Evolutionary conservation across 129 eudicot species (phyloP).

Genomic region (Saussurea involucrata): DNA sequence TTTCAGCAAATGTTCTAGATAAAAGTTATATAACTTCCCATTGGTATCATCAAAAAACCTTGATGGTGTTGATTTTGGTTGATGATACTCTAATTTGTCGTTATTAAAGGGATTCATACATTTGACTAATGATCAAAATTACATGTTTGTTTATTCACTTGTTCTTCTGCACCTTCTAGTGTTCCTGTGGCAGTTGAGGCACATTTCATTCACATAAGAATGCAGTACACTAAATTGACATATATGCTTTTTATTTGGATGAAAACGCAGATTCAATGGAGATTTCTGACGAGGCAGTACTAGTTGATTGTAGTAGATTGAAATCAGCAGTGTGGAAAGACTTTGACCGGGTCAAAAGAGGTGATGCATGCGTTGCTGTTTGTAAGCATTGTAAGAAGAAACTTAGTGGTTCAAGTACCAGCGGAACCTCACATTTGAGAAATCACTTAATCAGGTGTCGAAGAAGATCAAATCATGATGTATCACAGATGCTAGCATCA

Average conservation of each 20-base stretch:
- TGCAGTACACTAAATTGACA: not conserved
- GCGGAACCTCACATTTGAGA: constrained; percentile 94
- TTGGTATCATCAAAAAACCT: not conserved
- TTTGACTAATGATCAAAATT: not conserved
- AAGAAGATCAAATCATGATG: constrained; percentile 69
- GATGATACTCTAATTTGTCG: not conserved
- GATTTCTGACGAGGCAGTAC: constrained; percentile 52
- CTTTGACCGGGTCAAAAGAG: constrained; percentile 81
- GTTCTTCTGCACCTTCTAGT: not conserved
- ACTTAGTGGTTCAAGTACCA: constrained; percentile 91
- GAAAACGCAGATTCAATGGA: constrained; percentile 49
- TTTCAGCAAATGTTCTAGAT: not conserved
- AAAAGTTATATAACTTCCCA: too few species aligned
- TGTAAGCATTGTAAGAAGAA: constrained; percentile 90
- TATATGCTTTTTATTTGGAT: constrained; percentile 8
- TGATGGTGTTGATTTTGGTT: not conserved
- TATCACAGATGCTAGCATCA: constrained; percentile 54
- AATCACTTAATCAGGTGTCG: constrained; percentile 90
- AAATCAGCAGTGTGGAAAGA: constrained; percentile 97
- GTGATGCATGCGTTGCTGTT: constrained; percentile 71
- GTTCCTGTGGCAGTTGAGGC: not conserved
- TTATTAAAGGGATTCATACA: not conserved
- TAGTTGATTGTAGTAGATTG: constrained; percentile 75
- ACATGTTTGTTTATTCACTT: not conserved
- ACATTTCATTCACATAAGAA: not conserved